Percentiles rank a stretch among this genome's conserved stretches.
These are phyloP conservation scores for Colletotrichum sp. DNA, from an alignment of 2,329 filamentous ascomycete species.

Conservation along the genomic window DNA sequence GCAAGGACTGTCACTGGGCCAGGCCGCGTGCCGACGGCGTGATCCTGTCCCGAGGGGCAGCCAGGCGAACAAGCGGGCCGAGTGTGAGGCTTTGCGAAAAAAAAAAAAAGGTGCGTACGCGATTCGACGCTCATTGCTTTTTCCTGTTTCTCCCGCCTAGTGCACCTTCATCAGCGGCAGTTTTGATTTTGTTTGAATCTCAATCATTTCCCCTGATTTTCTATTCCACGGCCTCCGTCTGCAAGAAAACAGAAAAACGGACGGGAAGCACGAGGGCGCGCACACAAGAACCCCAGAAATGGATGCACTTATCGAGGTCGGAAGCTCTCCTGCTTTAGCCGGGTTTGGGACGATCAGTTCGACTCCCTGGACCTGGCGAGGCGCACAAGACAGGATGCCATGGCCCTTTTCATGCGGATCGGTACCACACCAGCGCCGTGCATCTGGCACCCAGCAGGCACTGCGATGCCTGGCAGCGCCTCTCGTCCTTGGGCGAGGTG, in stretches of 20 bases:
- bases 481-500: background rate
- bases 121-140: slow-evolving; percentile 11
- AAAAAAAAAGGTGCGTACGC: background rate
- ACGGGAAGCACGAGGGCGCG: background rate
- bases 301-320: background rate
- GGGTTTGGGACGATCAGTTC: background rate
- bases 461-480: background rate
- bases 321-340: background rate
- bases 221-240: background rate
- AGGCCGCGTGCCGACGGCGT: slow-evolving; percentile 4
- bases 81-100: slow-evolving; percentile 10
- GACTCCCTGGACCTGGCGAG: background rate
- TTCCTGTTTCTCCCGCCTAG: slow-evolving; percentile 8
- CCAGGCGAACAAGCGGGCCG: slow-evolving; percentile 14
- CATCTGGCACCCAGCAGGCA: background rate
- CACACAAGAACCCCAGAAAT: background rate
- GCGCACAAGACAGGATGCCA: background rate
- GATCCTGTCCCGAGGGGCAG: slow-evolving; percentile 7
- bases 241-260: background rate
- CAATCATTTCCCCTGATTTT: background rate
- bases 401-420: background rate
- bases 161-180: slow-evolving; percentile 11
- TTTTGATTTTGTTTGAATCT: background rate
- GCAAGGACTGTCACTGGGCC: slow-evolving; percentile 1
- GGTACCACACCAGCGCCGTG: slow-evolving; percentile 9